Conservation (phyloP, 1,284 basidiomycete genomes). For the Meripilus lineatus region DNA sequence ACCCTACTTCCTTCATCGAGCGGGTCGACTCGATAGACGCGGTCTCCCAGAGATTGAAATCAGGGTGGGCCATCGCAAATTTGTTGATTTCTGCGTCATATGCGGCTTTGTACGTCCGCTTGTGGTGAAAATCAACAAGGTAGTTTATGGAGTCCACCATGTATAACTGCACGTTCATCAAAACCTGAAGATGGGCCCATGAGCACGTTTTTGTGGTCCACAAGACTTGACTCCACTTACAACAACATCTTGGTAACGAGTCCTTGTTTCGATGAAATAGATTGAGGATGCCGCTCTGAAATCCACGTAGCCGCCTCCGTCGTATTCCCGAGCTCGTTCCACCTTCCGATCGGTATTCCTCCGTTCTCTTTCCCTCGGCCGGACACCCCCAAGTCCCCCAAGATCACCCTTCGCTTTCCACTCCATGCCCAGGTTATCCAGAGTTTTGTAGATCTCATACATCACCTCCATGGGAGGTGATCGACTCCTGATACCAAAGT, state of each 20-base stretch:
- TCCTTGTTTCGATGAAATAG: slow-evolving; percentile 94
- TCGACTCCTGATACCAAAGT: slow-evolving; percentile 94
- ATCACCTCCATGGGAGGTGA: slow-evolving; percentile 99
- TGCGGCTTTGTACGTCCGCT: slow-evolving; percentile 80
- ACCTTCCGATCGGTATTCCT: slow-evolving; percentile 39
- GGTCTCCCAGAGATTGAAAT: slow-evolving; percentile 43
- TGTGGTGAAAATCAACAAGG: slow-evolving; percentile 97
- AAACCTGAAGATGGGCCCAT: slow-evolving; percentile 69
- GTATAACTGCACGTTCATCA: slow-evolving; percentile 97
- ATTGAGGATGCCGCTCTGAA: slow-evolving; percentile 67
- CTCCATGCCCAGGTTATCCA: slow-evolving; percentile 94
- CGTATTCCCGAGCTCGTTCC: slow-evolving; percentile 58
- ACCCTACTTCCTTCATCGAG: slow-evolving; percentile 44
- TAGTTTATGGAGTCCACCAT: slow-evolving; percentile 96
- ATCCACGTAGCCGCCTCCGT: slow-evolving; percentile 61
- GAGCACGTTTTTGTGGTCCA: too few relatives aligned
- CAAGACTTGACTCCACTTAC: slow-evolving; percentile 36
- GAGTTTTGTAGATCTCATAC: slow-evolving; percentile 95
- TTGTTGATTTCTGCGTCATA: slow-evolving; percentile 57
- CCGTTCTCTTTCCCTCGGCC: slow-evolving; percentile 13
- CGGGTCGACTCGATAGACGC: slow-evolving; percentile 44
- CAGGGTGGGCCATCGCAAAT: slow-evolving; percentile 60
- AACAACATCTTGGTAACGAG: slow-evolving; percentile 85
- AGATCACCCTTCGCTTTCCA: slow-evolving; percentile 84
- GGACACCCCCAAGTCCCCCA: slow-evolving; percentile 57